A percentile compares a stretch with the other conserved stretches of the same genome.
These are phyloP conservation scores for Daldinia vernicosa DNA, from an alignment of 495 filamentous ascomycete genomes.

Conservation along the genomic window DNA sequence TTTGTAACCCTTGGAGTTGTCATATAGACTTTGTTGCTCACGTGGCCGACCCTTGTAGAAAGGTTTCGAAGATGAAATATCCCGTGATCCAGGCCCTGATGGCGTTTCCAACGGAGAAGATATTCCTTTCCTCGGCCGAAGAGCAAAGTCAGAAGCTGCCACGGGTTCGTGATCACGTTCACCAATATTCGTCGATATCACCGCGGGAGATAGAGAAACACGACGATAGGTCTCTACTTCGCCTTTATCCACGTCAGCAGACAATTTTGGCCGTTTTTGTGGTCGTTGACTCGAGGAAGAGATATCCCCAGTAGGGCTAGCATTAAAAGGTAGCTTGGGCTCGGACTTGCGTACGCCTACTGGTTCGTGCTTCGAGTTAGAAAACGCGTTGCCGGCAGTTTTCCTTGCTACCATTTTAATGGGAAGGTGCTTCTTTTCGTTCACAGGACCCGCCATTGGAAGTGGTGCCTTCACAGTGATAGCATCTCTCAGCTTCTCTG, in stretches of 20 bases:
- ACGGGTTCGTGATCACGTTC: conserved; percentile 22
- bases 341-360: neutral
- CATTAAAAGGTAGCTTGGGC: neutral
- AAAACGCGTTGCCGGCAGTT: conserved; percentile 9
- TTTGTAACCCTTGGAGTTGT: neutral
- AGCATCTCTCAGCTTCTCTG: conserved; percentile 30
- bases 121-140: conserved; percentile 39
- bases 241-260: conserved; percentile 1
- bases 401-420: conserved; percentile 40
- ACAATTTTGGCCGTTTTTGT: conserved; percentile 31
- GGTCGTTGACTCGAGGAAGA: conserved; percentile 14
- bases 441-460: neutral
- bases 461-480: conserved; percentile 32
- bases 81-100: conserved; percentile 16
- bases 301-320: conserved; percentile 10
- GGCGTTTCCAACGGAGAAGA: conserved; percentile 17
- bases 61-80: conserved; percentile 9
- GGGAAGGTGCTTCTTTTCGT: conserved; percentile 39
- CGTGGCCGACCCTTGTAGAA: conserved; percentile 9
- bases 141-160: conserved; percentile 41
- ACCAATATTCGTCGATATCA: conserved; percentile 10
- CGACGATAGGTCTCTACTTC: neutral
- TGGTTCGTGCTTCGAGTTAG: conserved; percentile 8
- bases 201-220: conserved; percentile 9
- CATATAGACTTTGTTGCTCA: neutral